These are phyloP conservation scores for Penicillium sp. DNA, from an alignment of 2,329 filamentous ascomycete species.

Conservation along the genomic window DNA sequence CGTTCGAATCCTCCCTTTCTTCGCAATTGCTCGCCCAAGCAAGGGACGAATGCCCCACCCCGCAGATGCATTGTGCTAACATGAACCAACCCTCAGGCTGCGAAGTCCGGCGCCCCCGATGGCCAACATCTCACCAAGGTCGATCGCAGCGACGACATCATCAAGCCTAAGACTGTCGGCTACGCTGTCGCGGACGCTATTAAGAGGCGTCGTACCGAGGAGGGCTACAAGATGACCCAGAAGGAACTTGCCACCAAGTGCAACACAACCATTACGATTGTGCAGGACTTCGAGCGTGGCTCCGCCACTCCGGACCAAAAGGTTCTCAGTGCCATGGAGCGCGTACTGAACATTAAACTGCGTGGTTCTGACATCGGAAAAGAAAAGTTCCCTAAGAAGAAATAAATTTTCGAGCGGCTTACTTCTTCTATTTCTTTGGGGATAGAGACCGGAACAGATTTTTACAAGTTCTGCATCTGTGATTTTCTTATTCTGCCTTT, in stretches of 20 bases:
- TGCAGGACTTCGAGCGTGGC: slow-evolving; percentile 86
- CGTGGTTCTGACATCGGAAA: slow-evolving; percentile 83
- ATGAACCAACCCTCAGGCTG: slow-evolving; percentile 40
- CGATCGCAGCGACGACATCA: slow-evolving; percentile 94
- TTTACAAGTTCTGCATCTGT: slow-evolving; percentile 11
- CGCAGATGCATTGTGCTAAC: slow-evolving; percentile 15
- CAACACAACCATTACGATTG: slow-evolving; percentile 79
- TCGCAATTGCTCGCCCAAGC: background rate
- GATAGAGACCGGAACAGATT: slow-evolving; percentile 22
- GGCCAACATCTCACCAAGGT: slow-evolving; percentile 98
- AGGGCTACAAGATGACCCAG: slow-evolving; percentile 95
- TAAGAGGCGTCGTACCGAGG: slow-evolving; percentile 74
- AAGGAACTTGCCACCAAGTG: slow-evolving; percentile 84
- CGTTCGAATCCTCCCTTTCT: slow-evolving; percentile 41
- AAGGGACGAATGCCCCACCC: background rate
- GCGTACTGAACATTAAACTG: slow-evolving; percentile 84
- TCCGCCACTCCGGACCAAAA: slow-evolving; percentile 81
- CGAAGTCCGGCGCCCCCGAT: slow-evolving; percentile 61
- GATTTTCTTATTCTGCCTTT: slow-evolving; percentile 18
- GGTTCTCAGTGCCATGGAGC: slow-evolving; percentile 76
- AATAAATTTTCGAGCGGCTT: slow-evolving; percentile 43
- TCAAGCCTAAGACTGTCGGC: slow-evolving; percentile 93
- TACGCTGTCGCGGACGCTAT: slow-evolving; percentile 81
- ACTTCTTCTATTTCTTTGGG: slow-evolving; percentile 9
- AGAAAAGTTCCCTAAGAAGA: slow-evolving; percentile 81